Conservation (phyloP, 1,284 basidiomycete species). For the Moesziomyces aphidis region DNA sequence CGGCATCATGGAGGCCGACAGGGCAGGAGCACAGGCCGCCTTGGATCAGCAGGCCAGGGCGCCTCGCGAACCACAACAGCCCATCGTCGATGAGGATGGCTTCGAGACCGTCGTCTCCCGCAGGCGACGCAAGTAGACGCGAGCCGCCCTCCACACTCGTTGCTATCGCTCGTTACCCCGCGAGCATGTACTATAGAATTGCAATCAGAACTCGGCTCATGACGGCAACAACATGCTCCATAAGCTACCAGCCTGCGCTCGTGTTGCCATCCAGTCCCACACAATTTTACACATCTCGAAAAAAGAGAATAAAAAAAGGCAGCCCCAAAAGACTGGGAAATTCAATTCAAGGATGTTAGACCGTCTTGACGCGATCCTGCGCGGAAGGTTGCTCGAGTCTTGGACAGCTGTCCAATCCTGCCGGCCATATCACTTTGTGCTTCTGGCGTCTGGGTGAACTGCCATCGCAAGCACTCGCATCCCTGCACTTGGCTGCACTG, state of each 20-base stretch:
- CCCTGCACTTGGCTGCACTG: conserved; percentile 3
- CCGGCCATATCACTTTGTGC: conserved; percentile 31
- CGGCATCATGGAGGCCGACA: conserved; percentile 39
- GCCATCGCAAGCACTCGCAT: neutral
- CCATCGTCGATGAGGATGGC: conserved; percentile 59
- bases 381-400: neutral
- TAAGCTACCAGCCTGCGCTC: neutral
- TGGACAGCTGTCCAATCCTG: conserved; percentile 39
- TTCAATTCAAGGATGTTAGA: too few relatives aligned
- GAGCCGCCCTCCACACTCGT: too few relatives aligned
- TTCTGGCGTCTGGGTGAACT: neutral
- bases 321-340: conserved; percentile 1
- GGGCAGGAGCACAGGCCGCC: conserved; percentile 24
- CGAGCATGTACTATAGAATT: too few relatives aligned
- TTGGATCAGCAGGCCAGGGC: conserved; percentile 26
- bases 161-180: too few relatives aligned
- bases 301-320: conserved; percentile 1
- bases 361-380: too few relatives aligned
- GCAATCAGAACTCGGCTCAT: too few relatives aligned
- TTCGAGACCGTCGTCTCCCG: conserved; percentile 61
- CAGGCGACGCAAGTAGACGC: conserved; percentile 42
- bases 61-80: conserved; percentile 30
- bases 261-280: too few relatives aligned
- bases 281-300: neutral
- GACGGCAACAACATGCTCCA: too few relatives aligned